A percentile compares a stretch with the other conserved stretches of the same genome.
Conservation (phyloP, 441 rosid genomes). For the Croton setiger region DNA sequence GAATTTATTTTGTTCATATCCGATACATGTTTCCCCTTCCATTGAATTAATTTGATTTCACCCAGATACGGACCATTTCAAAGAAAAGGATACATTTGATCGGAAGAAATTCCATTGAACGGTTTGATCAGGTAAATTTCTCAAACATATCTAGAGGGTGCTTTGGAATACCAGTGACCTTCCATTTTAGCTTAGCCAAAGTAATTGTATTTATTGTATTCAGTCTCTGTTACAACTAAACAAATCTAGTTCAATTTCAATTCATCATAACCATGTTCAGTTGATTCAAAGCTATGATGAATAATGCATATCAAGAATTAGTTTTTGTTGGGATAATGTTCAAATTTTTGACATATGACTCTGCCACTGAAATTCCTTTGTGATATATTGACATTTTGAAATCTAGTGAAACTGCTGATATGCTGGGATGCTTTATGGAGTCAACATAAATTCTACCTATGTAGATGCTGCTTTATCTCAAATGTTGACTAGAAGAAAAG, state of each 20-base stretch:
- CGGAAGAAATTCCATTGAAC: conserved; percentile 58
- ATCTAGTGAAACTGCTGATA: not conserved
- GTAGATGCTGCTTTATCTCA: not conserved
- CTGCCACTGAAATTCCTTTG: not conserved
- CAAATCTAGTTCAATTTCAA: not conserved
- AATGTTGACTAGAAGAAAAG: not conserved
- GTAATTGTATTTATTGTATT: not conserved
- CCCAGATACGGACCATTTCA: conserved; percentile 43
- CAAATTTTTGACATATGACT: not conserved
- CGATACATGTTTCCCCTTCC: conserved; percentile 2
- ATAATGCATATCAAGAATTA: not conserved
- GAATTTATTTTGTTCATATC: not conserved
- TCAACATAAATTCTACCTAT: not conserved
- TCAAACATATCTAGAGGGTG: not conserved
- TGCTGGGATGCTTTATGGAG: not conserved
- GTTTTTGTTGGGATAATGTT: not conserved
- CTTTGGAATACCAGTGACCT: not conserved
- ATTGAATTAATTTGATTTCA: conserved; percentile 20
- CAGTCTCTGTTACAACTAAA: not conserved
- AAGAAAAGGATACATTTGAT: conserved; percentile 51
- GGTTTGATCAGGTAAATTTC: conserved; percentile 44
- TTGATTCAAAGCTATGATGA: not conserved
- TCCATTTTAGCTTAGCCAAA: not conserved
- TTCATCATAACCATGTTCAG: not conserved
- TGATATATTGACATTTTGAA: not conserved